These are phyloP conservation scores for Lentinula edodes DNA, from an alignment of 768 basidiomycete species.

Conservation along the genomic window DNA sequence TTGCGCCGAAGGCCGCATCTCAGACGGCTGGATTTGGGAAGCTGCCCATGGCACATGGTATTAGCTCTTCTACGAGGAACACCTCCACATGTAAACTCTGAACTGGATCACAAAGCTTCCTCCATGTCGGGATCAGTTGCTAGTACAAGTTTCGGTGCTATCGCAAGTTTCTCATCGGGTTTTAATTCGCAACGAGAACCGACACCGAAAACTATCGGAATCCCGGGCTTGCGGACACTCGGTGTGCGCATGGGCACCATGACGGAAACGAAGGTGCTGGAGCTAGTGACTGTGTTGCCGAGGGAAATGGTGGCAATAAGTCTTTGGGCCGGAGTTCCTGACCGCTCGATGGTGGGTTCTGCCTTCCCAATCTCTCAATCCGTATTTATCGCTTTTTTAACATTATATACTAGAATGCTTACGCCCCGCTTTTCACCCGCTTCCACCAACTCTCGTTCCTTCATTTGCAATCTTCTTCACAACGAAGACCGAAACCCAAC, in stretches of 20 bases:
- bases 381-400: neutral
- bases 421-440: constrained; percentile 38
- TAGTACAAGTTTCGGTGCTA: constrained; percentile 5
- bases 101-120: neutral
- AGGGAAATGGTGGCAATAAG: constrained; percentile 48
- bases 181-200: neutral
- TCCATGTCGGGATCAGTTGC: neutral
- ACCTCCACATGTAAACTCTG: neutral
- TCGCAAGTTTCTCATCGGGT: neutral
- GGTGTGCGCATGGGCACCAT: constrained; percentile 53
- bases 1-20: constrained; percentile 42
- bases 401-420: constrained; percentile 37
- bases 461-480: constrained; percentile 45
- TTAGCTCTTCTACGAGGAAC: neutral
- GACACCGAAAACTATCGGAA: constrained; percentile 3
- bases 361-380: neutral
- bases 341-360: constrained; percentile 16
- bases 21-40: constrained; percentile 54
- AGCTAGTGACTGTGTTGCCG: constrained; percentile 38
- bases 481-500: constrained; percentile 49
- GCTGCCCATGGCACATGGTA: constrained; percentile 59
- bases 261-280: constrained; percentile 26
- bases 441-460: constrained; percentile 55
- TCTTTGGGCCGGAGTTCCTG: constrained; percentile 44
- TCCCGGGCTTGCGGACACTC: constrained; percentile 48